phyloP scores from a whole-genome alignment of 208 protist species.

The Leishmania mexicana region DNA sequence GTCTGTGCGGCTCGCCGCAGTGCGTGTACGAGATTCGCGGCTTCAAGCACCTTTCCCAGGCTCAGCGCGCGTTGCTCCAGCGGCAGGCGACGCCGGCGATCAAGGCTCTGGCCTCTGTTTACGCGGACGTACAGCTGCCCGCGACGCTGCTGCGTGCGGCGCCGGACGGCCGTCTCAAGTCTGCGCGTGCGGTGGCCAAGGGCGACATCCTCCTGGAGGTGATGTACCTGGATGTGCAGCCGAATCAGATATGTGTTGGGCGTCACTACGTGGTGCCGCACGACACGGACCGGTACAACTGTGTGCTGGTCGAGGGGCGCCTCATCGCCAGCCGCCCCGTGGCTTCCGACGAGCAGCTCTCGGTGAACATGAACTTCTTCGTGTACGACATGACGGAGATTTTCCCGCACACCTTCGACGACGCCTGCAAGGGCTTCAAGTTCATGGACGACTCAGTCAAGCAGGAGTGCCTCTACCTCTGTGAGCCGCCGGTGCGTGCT shows the following conservation, averaged over 20 bases:
- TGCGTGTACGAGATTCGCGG: conserved; percentile 76
- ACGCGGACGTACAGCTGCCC: conserved; percentile 51
- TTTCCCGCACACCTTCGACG: conserved; percentile 57
- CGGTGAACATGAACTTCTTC: conserved; percentile 88
- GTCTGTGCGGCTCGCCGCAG: conserved; percentile 54
- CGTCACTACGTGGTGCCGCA: conserved; percentile 63
- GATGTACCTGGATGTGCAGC: conserved; percentile 72
- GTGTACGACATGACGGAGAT: conserved; percentile 83
- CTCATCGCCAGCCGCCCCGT: conserved; percentile 57
- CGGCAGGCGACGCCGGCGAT: conserved; percentile 59
- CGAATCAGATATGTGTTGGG: conserved; percentile 61
- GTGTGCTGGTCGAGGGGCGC: conserved; percentile 77
- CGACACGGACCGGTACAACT: conserved; percentile 49
- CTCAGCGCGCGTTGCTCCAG: conserved; percentile 46
- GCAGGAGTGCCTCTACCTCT: conserved; percentile 74
- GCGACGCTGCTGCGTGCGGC: conserved; percentile 33
- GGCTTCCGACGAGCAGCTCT: conserved; percentile 41
- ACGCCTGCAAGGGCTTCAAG: conserved; percentile 72
- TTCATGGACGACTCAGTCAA: conserved; percentile 66
- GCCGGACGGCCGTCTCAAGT: conserved; percentile 39
- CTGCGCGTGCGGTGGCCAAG: conserved; percentile 31
- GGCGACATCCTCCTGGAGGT: conserved; percentile 70
- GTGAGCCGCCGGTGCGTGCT: conserved; percentile 79
- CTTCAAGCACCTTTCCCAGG: conserved; percentile 74
- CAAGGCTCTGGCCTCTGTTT: conserved; percentile 44